Conservation (phyloP, 2,329 filamentous ascomycete species). For the Stromatinia cepivora region DNA sequence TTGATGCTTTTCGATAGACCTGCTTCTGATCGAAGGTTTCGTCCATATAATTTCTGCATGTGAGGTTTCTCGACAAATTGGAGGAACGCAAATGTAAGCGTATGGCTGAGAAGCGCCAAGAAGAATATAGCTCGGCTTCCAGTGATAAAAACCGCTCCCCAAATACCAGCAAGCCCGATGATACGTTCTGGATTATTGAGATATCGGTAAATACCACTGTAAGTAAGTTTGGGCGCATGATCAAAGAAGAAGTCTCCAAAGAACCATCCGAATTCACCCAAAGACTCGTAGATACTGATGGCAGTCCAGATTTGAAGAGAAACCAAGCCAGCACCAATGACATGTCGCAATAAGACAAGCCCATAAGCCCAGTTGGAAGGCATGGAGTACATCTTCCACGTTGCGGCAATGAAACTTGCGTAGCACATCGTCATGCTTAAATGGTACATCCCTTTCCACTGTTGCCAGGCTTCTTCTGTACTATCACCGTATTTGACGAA, state of each 20-base stretch:
- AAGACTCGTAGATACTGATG: conserved; percentile 87
- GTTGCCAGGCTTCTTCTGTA: conserved; percentile 87
- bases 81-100: conserved; percentile 83
- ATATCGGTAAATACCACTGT: conserved; percentile 96
- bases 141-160: conserved; percentile 91
- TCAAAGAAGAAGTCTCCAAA: conserved; percentile 99
- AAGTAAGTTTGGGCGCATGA: conserved; percentile 82
- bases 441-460: conserved; percentile 97
- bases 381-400: conserved; percentile 94
- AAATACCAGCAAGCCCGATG: conserved; percentile 89
- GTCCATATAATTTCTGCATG: conserved; percentile 96
- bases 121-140: conserved; percentile 85
- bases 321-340: conserved; percentile 77
- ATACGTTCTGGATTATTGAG: conserved; percentile 96
- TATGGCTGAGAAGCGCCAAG: conserved; percentile 81
- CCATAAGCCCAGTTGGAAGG: conserved; percentile 85
- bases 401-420: conserved; percentile 81
- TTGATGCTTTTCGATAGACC: conserved; percentile 91
- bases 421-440: conserved; percentile 90
- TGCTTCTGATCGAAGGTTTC: conserved; percentile 78
- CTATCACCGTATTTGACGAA: conserved; percentile 96
- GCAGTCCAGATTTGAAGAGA: conserved; percentile 91
- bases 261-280: conserved; percentile 99
- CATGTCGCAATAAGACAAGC: conserved; percentile 82
- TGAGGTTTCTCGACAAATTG: conserved; percentile 93